Base-by-base conservation (phyloP, 306 rosid genomes). In the Rosa rugosa region DNA sequence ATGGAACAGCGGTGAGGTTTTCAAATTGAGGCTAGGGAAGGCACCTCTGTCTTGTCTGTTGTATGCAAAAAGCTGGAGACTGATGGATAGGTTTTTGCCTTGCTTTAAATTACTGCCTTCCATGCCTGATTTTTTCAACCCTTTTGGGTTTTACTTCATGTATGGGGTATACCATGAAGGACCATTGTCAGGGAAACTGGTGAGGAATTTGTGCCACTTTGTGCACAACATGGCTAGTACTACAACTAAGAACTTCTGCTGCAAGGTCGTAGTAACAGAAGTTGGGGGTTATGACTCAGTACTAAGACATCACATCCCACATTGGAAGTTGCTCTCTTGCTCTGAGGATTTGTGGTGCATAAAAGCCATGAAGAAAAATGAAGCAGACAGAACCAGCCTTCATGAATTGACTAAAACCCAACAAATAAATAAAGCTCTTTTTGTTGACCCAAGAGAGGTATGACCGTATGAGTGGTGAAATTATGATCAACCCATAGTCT, bases 401-500 rank as follows among this genome's bases (percentile, higher is more conserved):
- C 79, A 68, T 72, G 94, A 90, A 69, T 82, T 85, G 85, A 87
- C 87, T 51, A 85, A 91, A 83, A 73, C 84, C 81, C 89, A 89
- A 84, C 91, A 86, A 34, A 70, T 78, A 69, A 88, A 66, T 66
- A 66, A 84, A 82, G 54, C 95, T 77, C 97, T 94, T 80, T 94
- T 94, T 89, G 97, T 94, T 65, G 99, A 94, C 90, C 99, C 99
- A 54, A 92, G 99, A 85, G 99, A 94, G 82, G 97, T 92, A 66
- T 93, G 85, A 86, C 4, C 45, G 70, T 36, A 16, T 40, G 41
- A 27, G 47, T 38, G 47, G 60, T 11, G 22, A n/a, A 9, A 17
- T 45, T 27, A 27, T 25, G 18, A 14, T 71, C 41, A 14, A 23
- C n/a, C 56, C 66, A 75, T 59, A 23, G 18, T 44, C 77, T 41